A percentile compares a stretch with the other conserved stretches of the same genome.
Evolutionary conservation across 2,329 filamentous ascomycete genomes (phyloP).

Genomic region (Raffaelea ambrosiae): DNA sequence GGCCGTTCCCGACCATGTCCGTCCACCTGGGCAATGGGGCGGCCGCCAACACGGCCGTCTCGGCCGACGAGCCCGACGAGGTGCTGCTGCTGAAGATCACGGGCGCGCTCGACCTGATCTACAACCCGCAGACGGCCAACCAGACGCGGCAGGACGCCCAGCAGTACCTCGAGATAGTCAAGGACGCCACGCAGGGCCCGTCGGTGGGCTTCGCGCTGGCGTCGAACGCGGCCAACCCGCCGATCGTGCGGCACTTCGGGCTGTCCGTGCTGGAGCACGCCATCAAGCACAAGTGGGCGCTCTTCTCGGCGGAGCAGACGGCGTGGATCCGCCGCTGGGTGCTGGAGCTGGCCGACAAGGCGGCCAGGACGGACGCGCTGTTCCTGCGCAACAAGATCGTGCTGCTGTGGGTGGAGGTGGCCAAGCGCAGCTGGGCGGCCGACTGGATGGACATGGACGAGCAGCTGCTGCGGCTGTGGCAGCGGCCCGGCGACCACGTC

Average conservation of each 20-base stretch:
- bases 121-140: conserved; percentile 74
- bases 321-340: conserved; percentile 66
- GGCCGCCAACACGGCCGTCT: not conserved
- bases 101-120: conserved; percentile 79
- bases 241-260: conserved; percentile 86
- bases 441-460: conserved; percentile 95
- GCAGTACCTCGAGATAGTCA: conserved; percentile 76
- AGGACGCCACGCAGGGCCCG: conserved; percentile 69
- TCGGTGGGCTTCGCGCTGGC: conserved; percentile 80
- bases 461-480: conserved; percentile 76
- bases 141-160: conserved; percentile 75
- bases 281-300: conserved; percentile 75
- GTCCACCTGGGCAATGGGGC: conserved; percentile 8
- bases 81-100: conserved; percentile 59
- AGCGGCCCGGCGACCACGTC: conserved; percentile 50
- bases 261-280: conserved; percentile 86
- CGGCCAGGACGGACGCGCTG: conserved; percentile 63
- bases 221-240: conserved; percentile 62
- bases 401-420: conserved; percentile 89
- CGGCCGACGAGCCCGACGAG: conserved; percentile 9
- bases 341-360: conserved; percentile 64
- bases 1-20: conserved; percentile 6
- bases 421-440: conserved; percentile 84
- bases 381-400: conserved; percentile 92
- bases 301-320: conserved; percentile 61